These are phyloP conservation scores for Pichia exigua DNA, from an alignment of 805 yeast genomes.

Conservation along the genomic window DNA sequence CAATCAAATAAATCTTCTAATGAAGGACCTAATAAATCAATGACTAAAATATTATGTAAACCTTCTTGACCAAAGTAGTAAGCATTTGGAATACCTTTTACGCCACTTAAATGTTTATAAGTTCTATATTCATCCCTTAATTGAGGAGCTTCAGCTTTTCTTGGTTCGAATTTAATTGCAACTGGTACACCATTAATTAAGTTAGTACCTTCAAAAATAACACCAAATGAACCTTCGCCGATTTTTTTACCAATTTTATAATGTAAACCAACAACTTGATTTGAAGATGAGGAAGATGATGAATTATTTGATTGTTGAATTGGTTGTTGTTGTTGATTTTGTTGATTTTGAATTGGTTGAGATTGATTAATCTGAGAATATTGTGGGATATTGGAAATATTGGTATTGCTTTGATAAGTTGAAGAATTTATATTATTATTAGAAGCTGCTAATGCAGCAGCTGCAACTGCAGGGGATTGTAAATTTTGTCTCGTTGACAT, in stretches of 20 bases:
- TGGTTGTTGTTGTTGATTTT: constrained; percentile 8
- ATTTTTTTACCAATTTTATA: constrained; percentile 95
- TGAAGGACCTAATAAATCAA: constrained; percentile 92
- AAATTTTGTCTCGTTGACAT: constrained; percentile 8
- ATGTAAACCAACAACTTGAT: constrained; percentile 84
- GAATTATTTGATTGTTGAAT: constrained; percentile 3
- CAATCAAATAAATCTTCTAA: constrained; percentile 95
- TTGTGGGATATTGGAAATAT: constrained; percentile 24
- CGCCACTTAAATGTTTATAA: constrained; percentile 79
- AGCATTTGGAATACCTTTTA: constrained; percentile 88
- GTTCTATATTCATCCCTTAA: constrained; percentile 93
- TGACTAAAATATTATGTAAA: constrained; percentile 87
- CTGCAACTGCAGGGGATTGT: constrained; percentile 23
- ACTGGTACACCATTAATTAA: constrained; percentile 87
- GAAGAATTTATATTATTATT: constrained; percentile 18
- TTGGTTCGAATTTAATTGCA: constrained; percentile 94
- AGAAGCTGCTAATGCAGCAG: constrained; percentile 30
- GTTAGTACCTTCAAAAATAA: constrained; percentile 91
- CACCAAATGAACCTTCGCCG: constrained; percentile 98
- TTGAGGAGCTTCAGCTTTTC: constrained; percentile 97
- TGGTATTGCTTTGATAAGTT: constrained; percentile 16
- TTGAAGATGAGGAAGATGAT: constrained; percentile 14
- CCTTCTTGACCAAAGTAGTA: constrained; percentile 99
- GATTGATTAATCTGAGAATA: constrained; percentile 18
- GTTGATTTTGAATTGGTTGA: constrained; percentile 11